Conservation (phyloP, 2,329 filamentous ascomycete species). For the Stachybotrys chlorohalonatus region DNA sequence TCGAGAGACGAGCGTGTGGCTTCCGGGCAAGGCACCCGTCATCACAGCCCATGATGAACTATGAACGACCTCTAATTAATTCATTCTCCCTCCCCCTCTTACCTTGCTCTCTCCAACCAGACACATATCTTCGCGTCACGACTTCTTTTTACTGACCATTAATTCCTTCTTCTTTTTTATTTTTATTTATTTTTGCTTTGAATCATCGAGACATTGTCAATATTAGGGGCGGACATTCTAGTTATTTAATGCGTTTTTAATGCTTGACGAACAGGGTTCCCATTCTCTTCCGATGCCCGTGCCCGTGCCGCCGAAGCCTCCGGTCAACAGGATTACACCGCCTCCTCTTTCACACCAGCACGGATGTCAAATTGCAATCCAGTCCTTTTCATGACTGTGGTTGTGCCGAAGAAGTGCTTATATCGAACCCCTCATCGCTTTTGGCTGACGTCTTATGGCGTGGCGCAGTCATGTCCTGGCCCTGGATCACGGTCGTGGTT, state of each 20-base stretch:
- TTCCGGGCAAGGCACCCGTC: slow-evolving; percentile 12
- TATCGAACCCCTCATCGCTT: slow-evolving; percentile 39
- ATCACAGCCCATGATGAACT: slow-evolving; percentile 24
- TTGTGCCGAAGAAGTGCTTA: slow-evolving; percentile 99
- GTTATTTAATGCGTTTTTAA: background rate
- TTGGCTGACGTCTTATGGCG: slow-evolving; percentile 16
- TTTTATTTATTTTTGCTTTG: background rate
- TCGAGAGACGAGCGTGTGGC: slow-evolving; percentile 13
- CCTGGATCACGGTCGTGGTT: slow-evolving; percentile 2
- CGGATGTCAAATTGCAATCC: slow-evolving; percentile 99
- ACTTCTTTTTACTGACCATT: slow-evolving; percentile 8
- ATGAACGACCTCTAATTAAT: slow-evolving; percentile 10
- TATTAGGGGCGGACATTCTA: background rate
- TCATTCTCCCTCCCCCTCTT: slow-evolving; percentile 7
- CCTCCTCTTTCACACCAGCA: slow-evolving; percentile 49
- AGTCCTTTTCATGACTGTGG: slow-evolving; percentile 70
- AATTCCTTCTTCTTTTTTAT: too few relatives aligned
- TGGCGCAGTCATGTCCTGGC: slow-evolving; percentile 13
- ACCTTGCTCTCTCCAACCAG: background rate
- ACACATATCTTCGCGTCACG: background rate
- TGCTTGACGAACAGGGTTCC: background rate
- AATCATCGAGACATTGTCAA: background rate
- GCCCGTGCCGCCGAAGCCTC: too few relatives aligned
- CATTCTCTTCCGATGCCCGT: background rate
- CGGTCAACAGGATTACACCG: background rate